Evolutionary conservation across 495 filamentous ascomycete genomes (phyloP), one percentile per base, ranked within the genome.

Genomic region (Penicillium paxilli): DNA sequence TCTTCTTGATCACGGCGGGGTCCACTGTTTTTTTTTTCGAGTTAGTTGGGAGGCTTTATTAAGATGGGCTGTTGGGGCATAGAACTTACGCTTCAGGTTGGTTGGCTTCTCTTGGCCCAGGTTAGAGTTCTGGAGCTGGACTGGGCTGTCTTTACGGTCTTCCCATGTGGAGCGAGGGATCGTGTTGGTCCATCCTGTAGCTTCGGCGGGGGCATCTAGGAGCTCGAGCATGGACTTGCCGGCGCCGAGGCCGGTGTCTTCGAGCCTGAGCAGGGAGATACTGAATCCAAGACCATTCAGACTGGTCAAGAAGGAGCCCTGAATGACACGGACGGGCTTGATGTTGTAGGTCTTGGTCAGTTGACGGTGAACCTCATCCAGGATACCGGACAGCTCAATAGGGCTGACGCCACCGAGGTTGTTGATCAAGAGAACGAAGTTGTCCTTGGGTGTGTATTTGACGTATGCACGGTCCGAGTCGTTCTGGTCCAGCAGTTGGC

Each of bases 251-350:
- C 89, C 87, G 1, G 88, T 93, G 58, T 96, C 88, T 7, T 83
- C 82, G 19, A 93, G 78, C 64, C 89, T 93, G 42, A 98, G 74
- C 22, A 98, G 66, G 3, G 87, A 86, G 62, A 96, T 86, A 64
- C 89, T 95, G 77, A 98, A 98, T 10, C 94, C 94, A 21, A 92
- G 81, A 1, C 91, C 92, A 62, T 98, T 96, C 52, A 98, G 76
- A 63, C 90, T 94, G 37, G 92, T 96, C 83, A 96, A 70, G 63
- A 79, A 82, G 22, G 80, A 82, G 16, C 82, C 82, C 38, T 75
- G 71, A 48, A 84, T 74, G 9, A 82, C 66, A 33, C 92, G 80
- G 32, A 86, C 82, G 3, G 91, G 91, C 62, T 82, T 83, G 64
- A 95, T 84, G 42, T 80, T 76, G 74, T 88, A 92, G 41, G 76